Base-by-base conservation (phyloP, 495 filamentous ascomycete genomes). In the Talaromyces ruber region DNA sequence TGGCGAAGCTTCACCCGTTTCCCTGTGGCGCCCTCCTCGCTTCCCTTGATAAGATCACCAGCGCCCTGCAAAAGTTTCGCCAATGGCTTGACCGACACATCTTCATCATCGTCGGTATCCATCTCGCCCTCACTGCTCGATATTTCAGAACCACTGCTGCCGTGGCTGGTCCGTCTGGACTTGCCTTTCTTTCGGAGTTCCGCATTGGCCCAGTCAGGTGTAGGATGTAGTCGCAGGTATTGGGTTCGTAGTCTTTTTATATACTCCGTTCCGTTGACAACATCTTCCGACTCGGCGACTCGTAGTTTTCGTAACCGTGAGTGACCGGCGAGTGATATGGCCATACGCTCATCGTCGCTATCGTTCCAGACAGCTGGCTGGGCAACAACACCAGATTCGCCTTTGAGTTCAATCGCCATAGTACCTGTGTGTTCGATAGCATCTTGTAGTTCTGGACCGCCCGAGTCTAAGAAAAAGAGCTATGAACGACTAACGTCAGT, bases 261-360 rank as follows among this genome's bases (percentile, higher is more conserved):
- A 68, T 98, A 98, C 69, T 97, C 94, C 55, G 82, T 88, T 32
- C 94, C 94, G 62, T 74, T 91, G 51, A 98, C 79, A 3, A 95
- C 68, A 69, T 98, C 95, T 66, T 98, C 94, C 14, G 79, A 81
- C 65, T 95, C 93, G 18, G 84, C 81, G 7, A 83, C 74, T 39
- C 94, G 84, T 54, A 98, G 78, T 71, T 97, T 98, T 53, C 93
- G 81, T 67, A 96, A 74, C 53, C 87, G 82, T 21, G 82, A 80
- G 47, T 86, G 84, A 45, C 85, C 80, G 9, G 88, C 88, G 12
- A 98, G 82, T 3, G 93, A 97, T 53, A 98, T 79, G 21, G 84
- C 83, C 57, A 97, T 76, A 43, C 88, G 84, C 69, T 98, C 94
- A 67, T 98, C 94, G 66, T 98, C 94, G 73, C 92, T 97, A 74